These are phyloP conservation scores for Leucosporidium yakuticum DNA, from an alignment of 768 basidiomycete genomes.

Conservation along the genomic window DNA sequence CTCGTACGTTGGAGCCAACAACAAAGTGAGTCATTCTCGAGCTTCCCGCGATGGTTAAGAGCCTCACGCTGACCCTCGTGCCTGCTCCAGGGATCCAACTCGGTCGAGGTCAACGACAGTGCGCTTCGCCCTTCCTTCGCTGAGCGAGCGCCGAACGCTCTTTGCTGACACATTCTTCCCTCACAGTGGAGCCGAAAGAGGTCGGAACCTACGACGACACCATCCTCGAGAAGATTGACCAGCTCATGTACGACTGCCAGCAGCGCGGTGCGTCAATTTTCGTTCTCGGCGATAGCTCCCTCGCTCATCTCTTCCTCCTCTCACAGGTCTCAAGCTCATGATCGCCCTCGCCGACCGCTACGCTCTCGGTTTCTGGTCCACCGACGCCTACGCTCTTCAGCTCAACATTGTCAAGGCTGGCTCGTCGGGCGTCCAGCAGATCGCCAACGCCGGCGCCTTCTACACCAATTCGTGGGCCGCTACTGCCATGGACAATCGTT, in stretches of 20 bases:
- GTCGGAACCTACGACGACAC: conserved; percentile 41
- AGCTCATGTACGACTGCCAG: conserved; percentile 39
- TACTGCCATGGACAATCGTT: conserved; percentile 34
- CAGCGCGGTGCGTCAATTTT: conserved; percentile 11
- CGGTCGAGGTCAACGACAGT: neutral
- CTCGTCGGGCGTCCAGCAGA: conserved; percentile 32
- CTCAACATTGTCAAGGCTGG: conserved; percentile 31
- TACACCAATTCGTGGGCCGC: conserved; percentile 32
- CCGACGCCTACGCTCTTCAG: conserved; percentile 38
- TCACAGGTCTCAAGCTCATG: conserved; percentile 37
- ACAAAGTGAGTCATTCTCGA: conserved; percentile 29
- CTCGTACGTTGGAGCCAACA: conserved; percentile 22
- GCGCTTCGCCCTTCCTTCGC: too few species aligned
- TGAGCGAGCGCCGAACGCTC: too few species aligned
- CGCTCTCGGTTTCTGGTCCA: conserved; percentile 40
- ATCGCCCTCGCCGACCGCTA: conserved; percentile 40
- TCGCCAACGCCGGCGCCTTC: conserved; percentile 35
- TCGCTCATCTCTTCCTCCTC: neutral
- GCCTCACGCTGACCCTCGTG: neutral
- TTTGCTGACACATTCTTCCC: neutral
- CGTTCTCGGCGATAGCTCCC: neutral
- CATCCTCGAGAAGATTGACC: conserved; percentile 38
- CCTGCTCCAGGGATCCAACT: neutral
- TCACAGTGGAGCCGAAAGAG: conserved; percentile 29
- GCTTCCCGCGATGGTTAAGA: neutral